Percentiles rank a stretch among this genome's conserved stretches.
Evolutionary conservation across 2,329 filamentous ascomycete species (phyloP).

Genomic region (Apiospora kogelbergensis): DNA sequence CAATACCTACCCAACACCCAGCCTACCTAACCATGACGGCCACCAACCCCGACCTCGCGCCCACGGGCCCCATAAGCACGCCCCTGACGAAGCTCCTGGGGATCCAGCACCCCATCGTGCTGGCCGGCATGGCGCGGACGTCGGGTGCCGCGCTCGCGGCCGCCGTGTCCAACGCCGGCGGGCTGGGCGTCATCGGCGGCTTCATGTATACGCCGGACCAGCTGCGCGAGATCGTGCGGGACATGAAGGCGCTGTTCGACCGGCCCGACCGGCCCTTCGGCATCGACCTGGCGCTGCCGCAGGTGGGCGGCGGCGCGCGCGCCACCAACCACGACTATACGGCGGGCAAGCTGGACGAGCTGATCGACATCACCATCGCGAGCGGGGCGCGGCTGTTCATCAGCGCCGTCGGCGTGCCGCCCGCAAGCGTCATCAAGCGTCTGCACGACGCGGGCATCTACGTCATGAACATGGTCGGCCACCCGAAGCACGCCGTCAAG

Average conservation of each 20-base stretch:
- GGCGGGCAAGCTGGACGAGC: slow-evolving; percentile 79
- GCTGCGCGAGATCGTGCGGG: slow-evolving; percentile 77
- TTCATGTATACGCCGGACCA: slow-evolving; percentile 72
- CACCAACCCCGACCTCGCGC: slow-evolving; percentile 12
- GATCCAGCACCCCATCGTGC: slow-evolving; percentile 85
- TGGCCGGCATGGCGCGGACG: slow-evolving; percentile 91
- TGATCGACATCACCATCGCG: slow-evolving; percentile 83
- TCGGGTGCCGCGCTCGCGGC: slow-evolving; percentile 78
- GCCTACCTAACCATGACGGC: slow-evolving; percentile 10
- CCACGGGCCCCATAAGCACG: slow-evolving; percentile 60
- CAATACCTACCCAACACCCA: not conserved
- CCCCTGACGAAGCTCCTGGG: slow-evolving; percentile 76
- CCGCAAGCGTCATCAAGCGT: slow-evolving; percentile 67
- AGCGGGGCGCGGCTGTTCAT: slow-evolving; percentile 86
- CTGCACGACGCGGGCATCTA: slow-evolving; percentile 79
- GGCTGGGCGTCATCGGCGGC: slow-evolving; percentile 73
- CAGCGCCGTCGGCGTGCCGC: slow-evolving; percentile 83
- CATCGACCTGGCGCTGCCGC: slow-evolving; percentile 86
- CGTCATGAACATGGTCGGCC: slow-evolving; percentile 97
- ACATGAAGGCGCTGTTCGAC: slow-evolving; percentile 75
- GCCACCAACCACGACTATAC: slow-evolving; percentile 98
- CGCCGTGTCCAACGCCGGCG: slow-evolving; percentile 85
- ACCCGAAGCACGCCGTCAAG: slow-evolving; percentile 88
- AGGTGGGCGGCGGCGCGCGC: slow-evolving; percentile 79
- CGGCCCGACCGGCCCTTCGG: slow-evolving; percentile 77